Evolutionary conservation across 768 basidiomycete species (phyloP), one percentile per base, ranked within the genome.

Genomic region (Tylopilus sp.): DNA sequence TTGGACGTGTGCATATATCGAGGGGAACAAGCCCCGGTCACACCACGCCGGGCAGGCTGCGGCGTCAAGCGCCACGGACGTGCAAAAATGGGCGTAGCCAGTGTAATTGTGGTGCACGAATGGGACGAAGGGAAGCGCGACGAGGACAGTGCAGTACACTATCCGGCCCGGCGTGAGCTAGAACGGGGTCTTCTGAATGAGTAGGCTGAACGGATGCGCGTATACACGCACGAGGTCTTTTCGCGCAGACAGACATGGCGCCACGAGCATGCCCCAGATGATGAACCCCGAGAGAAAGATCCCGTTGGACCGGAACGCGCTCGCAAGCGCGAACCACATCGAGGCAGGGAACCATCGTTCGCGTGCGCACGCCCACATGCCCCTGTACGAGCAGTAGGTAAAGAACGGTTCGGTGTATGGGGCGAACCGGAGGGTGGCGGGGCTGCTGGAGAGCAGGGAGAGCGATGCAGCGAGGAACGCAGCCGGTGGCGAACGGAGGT

Each of bases 371-470:
- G 66, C 57, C 53, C 65, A 65, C 69, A 70, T 71, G 4, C 69
- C 69, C 63, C 70, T 74, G 65, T 95, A 96, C 0, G 92, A 88
- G 24, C 89, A 70, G 54, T 81, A 81, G 0, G 94, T 87, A 69
- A 90, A 95, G 67, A 92, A 87, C 0, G 94, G 89, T 63, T 98
- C 96, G 45, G 74, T 83, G 67, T 89, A 96, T 0, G 88, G 79
- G 0, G 86, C 85, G 42, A 86, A 78, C 24, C 83, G 78, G 21
- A 89, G 68, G 0, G 88, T 84, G 0, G 80, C 78, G 3, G 94
- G 94, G 41, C 92, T 91, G 48, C 87, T 89, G 0, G 92, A 81
- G 6, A 98, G 63, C 38, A 94, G 73, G 22, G 90, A 92, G 19
- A 97, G 74, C 19, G 85, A 55, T 0, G 84, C 63, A 0, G 87